Base-by-base conservation (phyloP, 2,329 filamentous ascomycete species). In the Ploettnerulaceae sp. region DNA sequence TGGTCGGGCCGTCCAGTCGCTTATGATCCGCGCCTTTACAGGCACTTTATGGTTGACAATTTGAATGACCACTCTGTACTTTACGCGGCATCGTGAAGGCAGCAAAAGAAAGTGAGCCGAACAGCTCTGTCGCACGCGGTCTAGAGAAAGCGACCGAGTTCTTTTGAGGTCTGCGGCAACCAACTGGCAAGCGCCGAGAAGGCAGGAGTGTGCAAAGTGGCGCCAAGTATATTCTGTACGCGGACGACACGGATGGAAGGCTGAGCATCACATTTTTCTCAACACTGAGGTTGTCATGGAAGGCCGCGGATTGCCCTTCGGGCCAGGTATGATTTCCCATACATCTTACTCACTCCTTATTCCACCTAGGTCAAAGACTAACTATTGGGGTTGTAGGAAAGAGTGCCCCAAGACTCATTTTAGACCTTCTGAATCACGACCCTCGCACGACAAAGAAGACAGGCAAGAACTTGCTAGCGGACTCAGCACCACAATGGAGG, bases 401-500 rank as follows among this genome's bases (percentile, higher is more conserved):
- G 61, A 71, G 70, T 53, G 67, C 71, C 45, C 74, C 74, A 24
- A 68, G 72, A 47, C 62, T 74, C 48, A 62, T 71, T 42, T 58
- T 66, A 38, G 72, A 74, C 60, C 56, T 74, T 29, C 56, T 67
- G 22, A 62, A 68, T 48, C 71, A 73, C 52, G 67, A 71, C 54
- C 62, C 66, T 21, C 57, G 59, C 58, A 66, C 69, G 18, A 41
- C 21, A 28, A 31, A 47, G 18, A 52, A 46, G 25, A 54, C 55
- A 24, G 71, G 70, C 45, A 71, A 70, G 53, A 61, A 65, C 29
- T 64, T 83, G 40, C 72, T 86, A 36, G 73, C 75, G 32, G 72
- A 79, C 49, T 66, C 74, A 18, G 75, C 80, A 34, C 76, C 75
- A 5, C 69, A 72, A n/a, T 75, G 72, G 45, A 59, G 62, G 47